Base-by-base conservation (phyloP, 2,329 filamentous ascomycete species). In the Pleoardoris graminearum region DNA sequence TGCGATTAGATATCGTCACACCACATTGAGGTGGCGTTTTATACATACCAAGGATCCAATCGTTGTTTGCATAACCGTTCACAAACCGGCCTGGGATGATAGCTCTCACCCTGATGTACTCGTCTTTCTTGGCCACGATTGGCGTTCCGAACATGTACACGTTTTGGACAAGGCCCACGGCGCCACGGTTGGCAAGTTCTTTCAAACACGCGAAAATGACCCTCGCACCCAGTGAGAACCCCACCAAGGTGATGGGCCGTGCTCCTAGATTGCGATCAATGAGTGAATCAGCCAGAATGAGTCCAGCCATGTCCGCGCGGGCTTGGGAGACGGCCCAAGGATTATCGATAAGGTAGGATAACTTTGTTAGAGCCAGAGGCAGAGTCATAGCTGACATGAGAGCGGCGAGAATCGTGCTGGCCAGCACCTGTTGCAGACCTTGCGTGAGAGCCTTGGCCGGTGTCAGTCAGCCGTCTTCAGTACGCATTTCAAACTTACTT, bases 321-420 rank as follows among this genome's bases (percentile, higher is more conserved):
- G 94, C 91, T 44, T 96, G 83, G 1, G 94, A 97, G n/a, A 97
- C 92, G 22, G 89, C 91, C 94, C 94, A 99, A 0, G 94, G 94
- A 68, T 99, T 99, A 74, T 99, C 94, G 60, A 99, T 97, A 17
- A 99, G 82, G 68, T 99, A 99, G 0, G 93, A 86, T 8, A 99
- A 83, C 71, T 99, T 99, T 0, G 93, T 92, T 38, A 99, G 78
- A 23, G 97, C 87, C 36, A 99, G 84, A 2, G 94, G 94, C n/a
- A 97, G 78, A 71, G 95, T 91, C 46, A 99, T 79, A 29, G 92
- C 91, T 35, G 92, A 88, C 93, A 99, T 97, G 27, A 99, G 79
- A 60, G 88, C 85, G 47, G 92, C 85, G 14, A 99, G 79, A 47
- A 99, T 87, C 0, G 94, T 97, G 67, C 85, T 94, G 37, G 90